Base-by-base conservation (phyloP, 768 basidiomycete species). In the Mycena polygramma region DNA sequence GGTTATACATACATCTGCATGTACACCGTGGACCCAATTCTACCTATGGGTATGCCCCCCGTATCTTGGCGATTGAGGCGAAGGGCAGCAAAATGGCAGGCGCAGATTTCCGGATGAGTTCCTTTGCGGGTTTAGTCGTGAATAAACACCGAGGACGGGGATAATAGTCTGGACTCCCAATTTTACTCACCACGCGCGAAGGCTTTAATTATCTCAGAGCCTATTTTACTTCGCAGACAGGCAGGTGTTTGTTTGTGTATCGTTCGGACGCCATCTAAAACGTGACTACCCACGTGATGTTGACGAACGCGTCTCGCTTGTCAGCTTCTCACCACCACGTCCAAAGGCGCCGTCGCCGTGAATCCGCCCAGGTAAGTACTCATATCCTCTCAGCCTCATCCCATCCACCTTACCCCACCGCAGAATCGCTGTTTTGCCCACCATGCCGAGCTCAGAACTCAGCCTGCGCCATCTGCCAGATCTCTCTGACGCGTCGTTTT, bases 381-480 rank as follows among this genome's bases (percentile, higher is more conserved):
- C 4, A 59, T 13, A 30, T 4, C 2, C 14, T 8, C 19, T 39
- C 35, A 37, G n/a, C 10, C 5, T 22, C 37, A 41, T 13, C 41
- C 1, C 14, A 22, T 41, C 35, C 55, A 57, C 14, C 35, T 3
- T n/a, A 61, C 36, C 35, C 8, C 15, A 19, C 43, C 26, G 7
- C 22, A 35, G 24, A 46, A n/a, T 35, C 17, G 14, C 45, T 20
- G 17, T 48, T 35, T 30, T 13, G 26, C 17, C 14, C 36, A 5
- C 37, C 20, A 63, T 63, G 61, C 2, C 61, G n/a, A 22, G 61
- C 61, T 51, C 61, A 62, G 83, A 84, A 61, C 77, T 88, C 24
- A 91, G 88, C 65, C 77, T 85, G 57, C 83, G 86, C 75, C 86
- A 89, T 77, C 74, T 90, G 35, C 89, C 89, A 48, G 88, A 91